Evolutionary conservation across 1,284 basidiomycete genomes (phyloP), one percentile per base, ranked within the genome.

Genomic region (Cutaneotrichosporon sp.): DNA sequence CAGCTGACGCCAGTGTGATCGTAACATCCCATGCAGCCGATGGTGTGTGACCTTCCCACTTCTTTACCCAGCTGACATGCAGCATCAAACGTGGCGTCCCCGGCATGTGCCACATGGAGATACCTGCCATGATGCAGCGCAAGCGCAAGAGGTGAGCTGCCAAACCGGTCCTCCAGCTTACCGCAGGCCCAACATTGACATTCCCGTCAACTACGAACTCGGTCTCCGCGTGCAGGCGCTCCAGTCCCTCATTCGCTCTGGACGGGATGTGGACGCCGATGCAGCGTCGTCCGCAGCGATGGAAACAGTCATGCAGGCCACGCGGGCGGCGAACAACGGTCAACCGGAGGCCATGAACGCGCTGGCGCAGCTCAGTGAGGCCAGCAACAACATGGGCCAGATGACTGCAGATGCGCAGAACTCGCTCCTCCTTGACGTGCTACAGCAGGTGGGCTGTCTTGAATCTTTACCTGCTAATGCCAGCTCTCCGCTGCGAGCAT

Each of bases 11-110:
- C 57, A 75, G 61, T 75, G 72, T 26, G 72, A 75, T 46, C 61
- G 72, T 12, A 73, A 72, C 49, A 69, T 75, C 27, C 72, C 72
- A 3, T 75, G 72, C 53, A 68, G 62, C 46, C 52, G 71, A 61
- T 75, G 72, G 68, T 68, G 22, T 43, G 55, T 38, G 41, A 25
- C 59, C 35, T 4, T 44, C 4, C 26, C n/a, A n/a, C n/a, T n/a
- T n/a, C n/a, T n/a, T n/a, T n/a, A n/a, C n/a, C 12, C 8, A 11
- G 25, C 22, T 33, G 27, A 25, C 9, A 11, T 19, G 0, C 53
- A 70, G 68, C 48, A 66, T 72, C 44, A 70, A 70, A 42, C 65
- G 72, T 37, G 71, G 71, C 3, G 64, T 75, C 1, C 65, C 71
- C 1, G 63, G 65, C 24, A 66, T 73, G 62, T 75, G 72, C 44